These are phyloP conservation scores for Penicillium paxilli DNA, from an alignment of 495 filamentous ascomycete genomes.

Conservation along the genomic window DNA sequence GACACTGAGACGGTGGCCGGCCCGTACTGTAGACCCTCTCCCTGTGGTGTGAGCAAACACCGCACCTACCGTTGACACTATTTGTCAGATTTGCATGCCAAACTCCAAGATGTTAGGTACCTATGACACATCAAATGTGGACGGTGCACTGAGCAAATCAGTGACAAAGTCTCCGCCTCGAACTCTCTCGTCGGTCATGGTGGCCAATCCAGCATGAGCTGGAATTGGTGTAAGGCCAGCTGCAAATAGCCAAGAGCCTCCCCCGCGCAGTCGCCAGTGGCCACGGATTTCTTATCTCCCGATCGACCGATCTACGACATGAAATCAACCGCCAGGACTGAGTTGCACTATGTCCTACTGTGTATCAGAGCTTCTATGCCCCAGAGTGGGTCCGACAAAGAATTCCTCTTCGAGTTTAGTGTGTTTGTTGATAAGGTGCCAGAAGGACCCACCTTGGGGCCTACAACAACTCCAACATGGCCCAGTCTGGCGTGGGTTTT, in stretches of 20 bases:
- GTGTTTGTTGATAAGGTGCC: neutral
- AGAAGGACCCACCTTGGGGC: too few species aligned
- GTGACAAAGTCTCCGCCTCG: too few species aligned
- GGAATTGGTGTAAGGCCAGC: neutral
- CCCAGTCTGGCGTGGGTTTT: too few species aligned
- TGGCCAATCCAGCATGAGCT: neutral
- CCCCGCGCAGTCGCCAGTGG: neutral
- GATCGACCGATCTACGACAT: neutral
- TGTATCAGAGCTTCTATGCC: too few species aligned
- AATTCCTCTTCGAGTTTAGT: conserved; percentile 29
- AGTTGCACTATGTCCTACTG: neutral
- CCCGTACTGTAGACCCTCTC: too few species aligned
- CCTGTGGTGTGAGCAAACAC: too few species aligned
- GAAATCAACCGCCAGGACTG: neutral
- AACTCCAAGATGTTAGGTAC: too few species aligned
- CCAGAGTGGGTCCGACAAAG: conserved; percentile 37
- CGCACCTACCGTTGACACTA: too few species aligned
- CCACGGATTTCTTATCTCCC: neutral
- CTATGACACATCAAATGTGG: too few species aligned
- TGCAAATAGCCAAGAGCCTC: neutral
- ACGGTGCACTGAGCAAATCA: too few species aligned
- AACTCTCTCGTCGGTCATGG: neutral
- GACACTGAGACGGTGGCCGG: too few species aligned
- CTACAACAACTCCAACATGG: conserved; percentile 9
- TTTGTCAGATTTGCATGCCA: too few species aligned